Evolutionary conservation across 2,329 filamentous ascomycete species (phyloP), one percentile per base, ranked within the genome.

Genomic region (Aspergillus fijiensis): DNA sequence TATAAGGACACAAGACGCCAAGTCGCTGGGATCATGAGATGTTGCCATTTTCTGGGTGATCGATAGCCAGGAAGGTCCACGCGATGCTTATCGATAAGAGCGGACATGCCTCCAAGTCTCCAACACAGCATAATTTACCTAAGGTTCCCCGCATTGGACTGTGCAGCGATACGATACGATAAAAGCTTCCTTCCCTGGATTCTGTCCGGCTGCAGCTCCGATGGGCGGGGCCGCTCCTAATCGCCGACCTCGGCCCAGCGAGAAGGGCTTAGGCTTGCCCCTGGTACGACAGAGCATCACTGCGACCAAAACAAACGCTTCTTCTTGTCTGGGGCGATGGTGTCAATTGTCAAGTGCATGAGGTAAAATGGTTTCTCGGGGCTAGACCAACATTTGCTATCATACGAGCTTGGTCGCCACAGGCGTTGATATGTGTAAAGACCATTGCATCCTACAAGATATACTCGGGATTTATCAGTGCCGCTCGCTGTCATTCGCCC

Each of bases 1-100:
- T 55, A 42, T 55, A 55, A 29, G 31, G 42, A 33, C 21, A 19
- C 25, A 11, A 45, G 33, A 49, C 9, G 19, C 19, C 25, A 47
- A 27, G 53, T n/a, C n/a, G 33, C 31, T 55, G 27, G 29, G 29
- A 55, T 48, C 53, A 55, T 55, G 25, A 48, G 42, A 49, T 55
- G 42, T 49, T 21, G 25, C 23, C 16, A n/a, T 42, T 19, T 55
- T 48, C 12, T n/a, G 16, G 39, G 19, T 23, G 23, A 48, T 16
- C 25, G 39, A 55, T 47, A 33, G 25, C 42, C 53, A 55, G 53
- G 53, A 55, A 55, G 53, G 53, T 55, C 53, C 53, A 55, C 39
- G 53, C 53, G 49, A 55, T 50, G n/a, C 12, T 48, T 39, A 59
- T 59, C 52, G 57, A 59, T 42, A 42, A 42, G 12, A 14, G 16